Conservation (phyloP, 352 stramenopile species). For the Globisporangium lucens region DNA sequence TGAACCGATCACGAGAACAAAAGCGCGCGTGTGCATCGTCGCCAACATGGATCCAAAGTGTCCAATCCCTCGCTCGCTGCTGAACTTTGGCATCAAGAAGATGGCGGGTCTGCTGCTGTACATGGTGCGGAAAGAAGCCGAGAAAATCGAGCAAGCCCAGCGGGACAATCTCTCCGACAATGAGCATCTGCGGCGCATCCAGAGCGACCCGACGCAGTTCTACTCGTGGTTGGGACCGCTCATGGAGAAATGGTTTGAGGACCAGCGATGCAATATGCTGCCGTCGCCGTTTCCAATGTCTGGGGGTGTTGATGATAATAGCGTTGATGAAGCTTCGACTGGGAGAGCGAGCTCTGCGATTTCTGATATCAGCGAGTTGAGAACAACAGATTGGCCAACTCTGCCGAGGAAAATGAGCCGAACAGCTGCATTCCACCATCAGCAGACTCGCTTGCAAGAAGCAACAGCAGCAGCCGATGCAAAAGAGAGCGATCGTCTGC, state of each 20-base stretch:
- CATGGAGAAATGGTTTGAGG: conserved; percentile 63
- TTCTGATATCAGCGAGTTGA: conserved; percentile 8
- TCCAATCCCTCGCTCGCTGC: conserved; percentile 55
- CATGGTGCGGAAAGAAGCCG: conserved; percentile 69
- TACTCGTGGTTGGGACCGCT: conserved; percentile 70
- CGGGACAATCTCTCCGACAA: conserved; percentile 37
- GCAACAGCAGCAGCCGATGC: neutral
- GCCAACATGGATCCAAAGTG: conserved; percentile 80
- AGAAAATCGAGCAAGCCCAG: conserved; percentile 70
- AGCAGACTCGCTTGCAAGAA: conserved; percentile 6
- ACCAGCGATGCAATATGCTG: conserved; percentile 34
- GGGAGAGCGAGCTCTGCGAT: neutral
- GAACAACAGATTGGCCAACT: neutral
- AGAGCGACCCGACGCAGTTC: conserved; percentile 68
- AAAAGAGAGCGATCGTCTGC: conserved; percentile 8
- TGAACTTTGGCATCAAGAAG: conserved; percentile 87
- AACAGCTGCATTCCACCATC: conserved; percentile 13
- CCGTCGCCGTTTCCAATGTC: conserved; percentile 28
- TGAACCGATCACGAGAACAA: conserved; percentile 65
- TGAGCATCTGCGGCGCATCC: conserved; percentile 58
- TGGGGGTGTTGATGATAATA: neutral
- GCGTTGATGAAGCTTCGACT: neutral
- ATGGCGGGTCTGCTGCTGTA: conserved; percentile 74
- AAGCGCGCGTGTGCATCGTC: conserved; percentile 69
- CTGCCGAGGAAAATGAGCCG: neutral